A percentile compares a stretch with the other conserved stretches of the same genome.
Evolutionary conservation across 768 basidiomycete genomes (phyloP).

Genomic region (Phylloporus sp.): DNA sequence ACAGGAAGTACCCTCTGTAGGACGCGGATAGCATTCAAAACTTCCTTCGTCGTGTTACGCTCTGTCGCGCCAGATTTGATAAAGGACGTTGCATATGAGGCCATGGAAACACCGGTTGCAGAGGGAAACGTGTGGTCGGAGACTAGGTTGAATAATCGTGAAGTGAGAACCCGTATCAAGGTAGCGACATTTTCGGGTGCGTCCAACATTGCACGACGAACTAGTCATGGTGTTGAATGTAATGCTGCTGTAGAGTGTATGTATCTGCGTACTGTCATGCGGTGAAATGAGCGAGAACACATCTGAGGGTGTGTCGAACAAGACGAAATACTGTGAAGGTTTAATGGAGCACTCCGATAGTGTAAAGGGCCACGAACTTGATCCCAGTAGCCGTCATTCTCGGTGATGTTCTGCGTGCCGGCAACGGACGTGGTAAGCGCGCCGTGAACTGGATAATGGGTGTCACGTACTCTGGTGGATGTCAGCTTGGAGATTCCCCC

Average conservation of each 20-base stretch:
- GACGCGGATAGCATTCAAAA: slow-evolving; percentile 87
- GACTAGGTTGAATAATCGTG: slow-evolving; percentile 67
- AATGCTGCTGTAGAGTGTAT: background rate
- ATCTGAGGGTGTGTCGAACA: slow-evolving; percentile 88
- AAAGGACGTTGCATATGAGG: slow-evolving; percentile 65
- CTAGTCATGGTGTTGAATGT: slow-evolving; percentile 35
- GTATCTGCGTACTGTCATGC: slow-evolving; percentile 63
- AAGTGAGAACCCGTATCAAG: slow-evolving; percentile 65
- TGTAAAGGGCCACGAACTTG: slow-evolving; percentile 49
- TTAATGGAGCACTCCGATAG: background rate
- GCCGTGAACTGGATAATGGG: background rate
- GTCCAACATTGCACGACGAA: slow-evolving; percentile 73
- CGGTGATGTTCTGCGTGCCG: slow-evolving; percentile 58
- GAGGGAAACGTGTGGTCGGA: slow-evolving; percentile 79
- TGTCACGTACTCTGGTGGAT: slow-evolving; percentile 57
- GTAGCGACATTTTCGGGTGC: slow-evolving; percentile 86
- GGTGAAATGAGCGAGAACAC: slow-evolving; percentile 86
- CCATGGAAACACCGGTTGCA: slow-evolving; percentile 47
- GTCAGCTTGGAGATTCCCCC: slow-evolving; percentile 74
- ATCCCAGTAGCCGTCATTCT: slow-evolving; percentile 82
- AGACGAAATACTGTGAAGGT: slow-evolving; percentile 58
- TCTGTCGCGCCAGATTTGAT: slow-evolving; percentile 55
- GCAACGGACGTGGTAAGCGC: slow-evolving; percentile 2
- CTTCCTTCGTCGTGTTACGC: slow-evolving; percentile 76
- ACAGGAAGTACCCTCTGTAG: slow-evolving; percentile 86